Percentiles rank a stretch among this genome's conserved stretches.
Evolutionary conservation across 495 filamentous ascomycete genomes (phyloP).

Genomic region (Ramalina peruviana): DNA sequence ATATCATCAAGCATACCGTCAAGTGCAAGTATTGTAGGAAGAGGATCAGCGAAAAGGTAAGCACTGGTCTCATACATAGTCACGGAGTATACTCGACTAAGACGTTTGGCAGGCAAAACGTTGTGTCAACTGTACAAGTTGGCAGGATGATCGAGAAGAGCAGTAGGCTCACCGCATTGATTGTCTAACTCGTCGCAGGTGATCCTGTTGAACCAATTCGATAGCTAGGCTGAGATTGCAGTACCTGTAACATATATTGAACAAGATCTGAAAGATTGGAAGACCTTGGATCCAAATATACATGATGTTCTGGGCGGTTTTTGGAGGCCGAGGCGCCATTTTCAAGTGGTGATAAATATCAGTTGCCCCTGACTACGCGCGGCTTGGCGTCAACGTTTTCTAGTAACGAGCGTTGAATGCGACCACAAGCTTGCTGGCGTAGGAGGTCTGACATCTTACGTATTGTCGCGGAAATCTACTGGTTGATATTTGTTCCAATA

Average conservation of each 20-base stretch:
- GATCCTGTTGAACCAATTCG: no score
- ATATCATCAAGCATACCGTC: constrained; percentile 55
- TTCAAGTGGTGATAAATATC: no score
- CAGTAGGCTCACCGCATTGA: not conserved
- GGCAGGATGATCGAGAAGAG: constrained; percentile 66
- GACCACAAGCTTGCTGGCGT: not conserved
- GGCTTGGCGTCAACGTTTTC: not conserved
- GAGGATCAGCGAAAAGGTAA: constrained; percentile 48
- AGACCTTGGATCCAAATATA: no score
- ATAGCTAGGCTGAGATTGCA: no score
- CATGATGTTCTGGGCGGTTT: no score
- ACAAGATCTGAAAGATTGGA: no score
- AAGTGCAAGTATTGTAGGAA: constrained; percentile 63
- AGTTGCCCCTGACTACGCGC: no score
- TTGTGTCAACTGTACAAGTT: constrained; percentile 61
- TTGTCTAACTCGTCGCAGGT: no score
- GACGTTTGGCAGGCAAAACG: constrained; percentile 34
- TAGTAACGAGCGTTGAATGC: not conserved
- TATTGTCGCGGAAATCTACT: not conserved
- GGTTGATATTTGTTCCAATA: no score
- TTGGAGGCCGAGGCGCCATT: no score
- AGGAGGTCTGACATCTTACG: no score
- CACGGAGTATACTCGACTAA: not conserved
- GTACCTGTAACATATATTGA: no score
- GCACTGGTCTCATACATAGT: not conserved